Evolutionary conservation across 2,329 filamentous ascomycete genomes (phyloP), one percentile per base, ranked within the genome.

Genomic region (Pseudocercospora crystallina): DNA sequence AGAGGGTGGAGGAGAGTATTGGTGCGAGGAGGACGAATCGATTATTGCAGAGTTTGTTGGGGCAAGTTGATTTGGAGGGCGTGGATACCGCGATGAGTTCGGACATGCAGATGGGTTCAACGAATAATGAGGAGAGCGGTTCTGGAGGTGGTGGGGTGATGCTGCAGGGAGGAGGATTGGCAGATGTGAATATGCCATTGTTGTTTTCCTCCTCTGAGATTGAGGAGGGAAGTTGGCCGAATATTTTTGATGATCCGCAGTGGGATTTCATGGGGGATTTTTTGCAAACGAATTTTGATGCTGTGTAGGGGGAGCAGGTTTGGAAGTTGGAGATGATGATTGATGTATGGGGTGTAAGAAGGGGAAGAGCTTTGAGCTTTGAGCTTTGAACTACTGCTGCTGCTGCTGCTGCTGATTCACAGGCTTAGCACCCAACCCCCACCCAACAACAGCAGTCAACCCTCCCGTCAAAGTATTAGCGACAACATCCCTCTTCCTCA

Each of bases 401-500:
- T 49, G 49, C 8, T 47, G 43, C n/a, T 47, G 35, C 30, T 51
- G 47, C 14, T 49, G 44, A 36, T 40, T 43, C 8, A 50, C 65
- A 12, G 67, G 66, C 43, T 65, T 66, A n/a, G 66, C 68, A 65
- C 83, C 83, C 47, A 86, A 65, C 49, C 85, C 79, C 83, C 83
- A 86, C 8, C 83, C 83, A 61, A 86, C 72, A 8, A 83, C 83
- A 64, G 76, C 82, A 7, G 80, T 81, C 62, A 85, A 65, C 5
- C 80, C 81, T 2, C 80, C 81, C 10, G 80, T 83, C 5, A 84
- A 82, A 67, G 82, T 82, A 69, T 77, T 84, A 51, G 81, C 81
- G 41, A 85, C 80, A 70, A 84, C 85, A 66, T 92, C 89, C 60
- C 89, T 79, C 74, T 85, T 91, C 61, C 88, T 79, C 33, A 81